These are phyloP conservation scores for Nitzschia putrida DNA, from an alignment of 108 stramenopile genomes.

Conservation along the genomic window DNA sequence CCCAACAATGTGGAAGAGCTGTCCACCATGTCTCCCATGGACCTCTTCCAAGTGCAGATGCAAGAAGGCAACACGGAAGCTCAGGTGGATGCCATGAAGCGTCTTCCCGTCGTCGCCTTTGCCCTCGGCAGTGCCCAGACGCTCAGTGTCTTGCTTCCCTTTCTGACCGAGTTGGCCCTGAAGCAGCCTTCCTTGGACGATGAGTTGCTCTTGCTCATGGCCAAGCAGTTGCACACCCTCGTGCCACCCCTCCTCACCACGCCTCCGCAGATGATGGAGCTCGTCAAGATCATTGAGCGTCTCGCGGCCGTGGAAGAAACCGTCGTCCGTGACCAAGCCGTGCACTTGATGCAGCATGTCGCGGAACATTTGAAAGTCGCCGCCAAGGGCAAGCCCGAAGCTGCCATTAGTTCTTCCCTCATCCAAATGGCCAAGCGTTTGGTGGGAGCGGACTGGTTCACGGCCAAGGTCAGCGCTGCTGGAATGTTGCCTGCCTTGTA, in stretches of 20 bases:
- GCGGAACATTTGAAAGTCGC: conserved; percentile 17
- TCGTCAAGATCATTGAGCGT: conserved; percentile 90
- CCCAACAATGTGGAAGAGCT: conserved; percentile 53
- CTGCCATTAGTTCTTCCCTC: conserved; percentile 25
- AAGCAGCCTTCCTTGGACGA: conserved; percentile 58
- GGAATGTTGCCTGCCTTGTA: conserved; percentile 60
- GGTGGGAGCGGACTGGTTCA: conserved; percentile 95
- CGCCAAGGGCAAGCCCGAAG: neutral
- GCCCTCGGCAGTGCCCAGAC: conserved; percentile 72
- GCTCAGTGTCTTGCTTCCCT: conserved; percentile 60
- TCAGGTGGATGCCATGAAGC: conserved; percentile 86
- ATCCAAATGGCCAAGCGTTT: conserved; percentile 81
- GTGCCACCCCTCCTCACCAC: conserved; percentile 68
- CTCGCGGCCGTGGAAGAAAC: conserved; percentile 94
- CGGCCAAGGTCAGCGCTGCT: conserved; percentile 88
- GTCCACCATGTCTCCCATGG: conserved; percentile 61
- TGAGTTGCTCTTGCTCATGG: conserved; percentile 76
- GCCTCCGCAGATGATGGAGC: conserved; percentile 38
- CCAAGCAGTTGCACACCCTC: conserved; percentile 66
- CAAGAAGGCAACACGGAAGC: conserved; percentile 67
- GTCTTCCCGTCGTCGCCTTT: conserved; percentile 73
- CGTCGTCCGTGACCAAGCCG: conserved; percentile 89
- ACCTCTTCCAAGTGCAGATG: conserved; percentile 75
- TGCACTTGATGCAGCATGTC: conserved; percentile 69
- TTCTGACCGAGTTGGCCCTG: conserved; percentile 52